A percentile compares a stretch with the other conserved stretches of the same genome.
Conservation (phyloP, 805 yeast genomes). For the Torulaspora franciscae region DNA sequence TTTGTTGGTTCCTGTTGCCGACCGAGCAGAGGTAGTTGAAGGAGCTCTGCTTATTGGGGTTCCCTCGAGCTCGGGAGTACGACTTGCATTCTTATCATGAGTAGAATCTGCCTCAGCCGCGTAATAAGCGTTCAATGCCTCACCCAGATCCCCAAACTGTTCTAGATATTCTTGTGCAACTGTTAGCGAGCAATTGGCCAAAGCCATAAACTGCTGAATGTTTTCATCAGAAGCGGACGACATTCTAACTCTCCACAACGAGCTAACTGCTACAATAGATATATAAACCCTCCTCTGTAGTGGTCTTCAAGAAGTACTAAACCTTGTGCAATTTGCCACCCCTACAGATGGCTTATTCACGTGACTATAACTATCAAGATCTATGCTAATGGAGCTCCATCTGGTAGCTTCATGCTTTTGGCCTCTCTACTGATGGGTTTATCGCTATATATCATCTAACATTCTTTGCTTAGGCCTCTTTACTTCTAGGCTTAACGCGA, state of each 20-base stretch:
- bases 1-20: slow-evolving; percentile 3
- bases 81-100: slow-evolving; percentile 4
- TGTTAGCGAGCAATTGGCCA: slow-evolving; percentile 38
- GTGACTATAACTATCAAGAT: background rate
- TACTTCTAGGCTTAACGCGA: background rate
- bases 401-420: too few relatives aligned
- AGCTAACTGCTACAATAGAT: background rate
- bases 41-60: slow-evolving; percentile 10
- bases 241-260: slow-evolving; percentile 3
- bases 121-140: slow-evolving; percentile 31
- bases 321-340: slow-evolving; percentile 8
- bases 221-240: slow-evolving; percentile 24
- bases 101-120: slow-evolving; percentile 17
- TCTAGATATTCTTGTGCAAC: slow-evolving; percentile 39
- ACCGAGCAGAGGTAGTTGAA: slow-evolving; percentile 9
- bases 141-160: slow-evolving; percentile 28
- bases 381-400: too few relatives aligned
- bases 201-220: slow-evolving; percentile 36
- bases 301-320: background rate
- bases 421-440: too few relatives aligned
- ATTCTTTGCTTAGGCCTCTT: background rate
- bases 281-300: background rate
- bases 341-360: background rate
- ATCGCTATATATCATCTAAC: background rate
- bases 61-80: slow-evolving; percentile 1